A percentile compares a stretch with the other conserved stretches of the same genome.
Conservation (phyloP, 75 land plant genomes). For the Pinus tabuliformis region DNA sequence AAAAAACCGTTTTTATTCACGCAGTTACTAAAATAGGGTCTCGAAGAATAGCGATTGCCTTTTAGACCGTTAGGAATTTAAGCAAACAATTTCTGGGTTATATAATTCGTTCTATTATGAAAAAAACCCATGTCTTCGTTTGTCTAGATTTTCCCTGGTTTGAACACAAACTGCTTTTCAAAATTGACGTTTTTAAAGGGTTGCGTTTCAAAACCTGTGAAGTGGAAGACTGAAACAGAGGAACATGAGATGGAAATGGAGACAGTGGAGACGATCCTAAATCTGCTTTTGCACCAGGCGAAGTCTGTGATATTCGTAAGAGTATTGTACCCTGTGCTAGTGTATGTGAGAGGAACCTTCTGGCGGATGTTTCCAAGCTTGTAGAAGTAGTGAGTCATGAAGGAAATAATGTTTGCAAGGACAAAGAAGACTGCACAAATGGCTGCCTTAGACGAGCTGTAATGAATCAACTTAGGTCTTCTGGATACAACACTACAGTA, state of each 20-base stretch:
- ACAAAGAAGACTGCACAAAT: conserved; percentile 28
- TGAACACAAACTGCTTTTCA: no score
- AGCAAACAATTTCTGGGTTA: no score
- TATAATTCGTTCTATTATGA: no score
- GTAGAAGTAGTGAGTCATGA: conserved; percentile 25
- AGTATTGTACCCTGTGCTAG: conserved; percentile 45
- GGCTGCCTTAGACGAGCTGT: conserved; percentile 30
- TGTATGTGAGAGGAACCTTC: conserved; percentile 44
- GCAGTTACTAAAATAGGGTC: no score
- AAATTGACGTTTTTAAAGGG: no score
- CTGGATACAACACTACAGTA: conserved; percentile 71
- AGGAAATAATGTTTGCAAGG: conserved; percentile 29
- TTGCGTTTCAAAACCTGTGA: no score
- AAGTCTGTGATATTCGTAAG: conserved; percentile 46
- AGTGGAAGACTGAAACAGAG: no score
- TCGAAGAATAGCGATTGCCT: no score
- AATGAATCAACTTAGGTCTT: conserved; percentile 33
- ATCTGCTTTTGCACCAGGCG: conserved; percentile 15
- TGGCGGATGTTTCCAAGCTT: conserved; percentile 54
- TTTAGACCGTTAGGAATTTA: no score
- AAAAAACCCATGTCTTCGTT: no score
- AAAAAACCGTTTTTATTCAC: no score
- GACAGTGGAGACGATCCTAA: conserved; percentile 7
- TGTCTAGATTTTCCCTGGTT: no score
- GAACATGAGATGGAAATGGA: conserved; percentile 5